Conservation (phyloP, 257 asterid genomes). For the Primulina tabacum region DNA sequence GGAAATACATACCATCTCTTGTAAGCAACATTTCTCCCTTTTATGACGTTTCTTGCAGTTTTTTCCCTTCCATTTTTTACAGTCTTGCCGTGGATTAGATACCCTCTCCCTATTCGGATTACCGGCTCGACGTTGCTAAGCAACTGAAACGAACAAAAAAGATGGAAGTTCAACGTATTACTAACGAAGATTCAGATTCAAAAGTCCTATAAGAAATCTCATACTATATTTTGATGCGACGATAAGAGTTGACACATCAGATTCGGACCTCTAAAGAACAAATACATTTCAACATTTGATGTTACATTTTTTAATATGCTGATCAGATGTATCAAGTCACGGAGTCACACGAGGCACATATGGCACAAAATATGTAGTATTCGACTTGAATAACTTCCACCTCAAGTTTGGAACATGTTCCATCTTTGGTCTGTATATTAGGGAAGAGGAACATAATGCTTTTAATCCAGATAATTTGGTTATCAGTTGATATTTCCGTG, state of each 20-base stretch:
- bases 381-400: too few species aligned
- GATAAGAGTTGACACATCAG: background rate
- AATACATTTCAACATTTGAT: background rate
- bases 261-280: background rate
- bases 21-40: slow-evolving; percentile 27
- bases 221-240: background rate
- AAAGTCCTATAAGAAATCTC: slow-evolving; percentile 22
- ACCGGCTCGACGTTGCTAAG: slow-evolving; percentile 58
- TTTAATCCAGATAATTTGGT: too few species aligned
- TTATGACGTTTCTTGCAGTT: background rate
- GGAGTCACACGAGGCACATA: too few species aligned
- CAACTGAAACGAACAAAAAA: slow-evolving; percentile 72
- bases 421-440: too few species aligned
- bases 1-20: slow-evolving; percentile 64
- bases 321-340: too few species aligned
- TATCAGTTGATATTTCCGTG: too few species aligned
- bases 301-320: background rate
- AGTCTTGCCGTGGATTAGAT: slow-evolving; percentile 41
- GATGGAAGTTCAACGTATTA: slow-evolving; percentile 40
- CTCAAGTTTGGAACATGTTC: too few species aligned
- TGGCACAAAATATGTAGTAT: too few species aligned
- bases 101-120: slow-evolving; percentile 73
- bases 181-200: slow-evolving; percentile 28
- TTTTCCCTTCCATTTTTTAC: background rate
- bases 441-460: too few species aligned